Evolutionary conservation across 2,329 filamentous ascomycete species (phyloP).

Genomic region (Aspergillus melleus): DNA sequence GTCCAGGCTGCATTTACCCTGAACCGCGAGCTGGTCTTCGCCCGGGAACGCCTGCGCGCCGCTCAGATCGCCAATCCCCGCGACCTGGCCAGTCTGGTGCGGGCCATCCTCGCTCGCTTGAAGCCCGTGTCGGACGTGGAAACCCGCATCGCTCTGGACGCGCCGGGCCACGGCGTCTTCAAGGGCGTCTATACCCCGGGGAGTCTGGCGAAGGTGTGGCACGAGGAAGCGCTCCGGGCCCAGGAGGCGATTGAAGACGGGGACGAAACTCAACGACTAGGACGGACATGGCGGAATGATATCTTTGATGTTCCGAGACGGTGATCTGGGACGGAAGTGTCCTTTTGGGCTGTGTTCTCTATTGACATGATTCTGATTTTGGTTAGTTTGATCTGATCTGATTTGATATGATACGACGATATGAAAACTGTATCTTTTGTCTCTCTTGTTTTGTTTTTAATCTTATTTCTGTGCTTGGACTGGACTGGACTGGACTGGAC

Average conservation of each 20-base stretch:
- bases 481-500: too few species aligned
- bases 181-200: constrained; percentile 83
- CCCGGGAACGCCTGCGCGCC: constrained; percentile 80
- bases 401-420: too few species aligned
- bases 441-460: too few species aligned
- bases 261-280: constrained; percentile 58
- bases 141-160: constrained; percentile 67
- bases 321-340: neutral
- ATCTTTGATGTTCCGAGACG: constrained; percentile 62
- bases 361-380: too few species aligned
- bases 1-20: constrained; percentile 67
- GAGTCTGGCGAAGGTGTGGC: constrained; percentile 86
- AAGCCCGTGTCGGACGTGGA: constrained; percentile 71
- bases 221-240: constrained; percentile 71
- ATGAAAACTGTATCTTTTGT: too few species aligned
- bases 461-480: too few species aligned
- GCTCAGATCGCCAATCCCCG: constrained; percentile 79
- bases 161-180: constrained; percentile 67
- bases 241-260: constrained; percentile 71
- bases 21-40: constrained; percentile 85
- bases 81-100: constrained; percentile 78
- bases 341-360: too few species aligned
- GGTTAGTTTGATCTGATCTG: too few species aligned
- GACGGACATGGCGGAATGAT: constrained; percentile 71
- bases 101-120: constrained; percentile 75